Evolutionary conservation across 352 stramenopile species (phyloP).

Genomic region (Pythium brachiatum): DNA sequence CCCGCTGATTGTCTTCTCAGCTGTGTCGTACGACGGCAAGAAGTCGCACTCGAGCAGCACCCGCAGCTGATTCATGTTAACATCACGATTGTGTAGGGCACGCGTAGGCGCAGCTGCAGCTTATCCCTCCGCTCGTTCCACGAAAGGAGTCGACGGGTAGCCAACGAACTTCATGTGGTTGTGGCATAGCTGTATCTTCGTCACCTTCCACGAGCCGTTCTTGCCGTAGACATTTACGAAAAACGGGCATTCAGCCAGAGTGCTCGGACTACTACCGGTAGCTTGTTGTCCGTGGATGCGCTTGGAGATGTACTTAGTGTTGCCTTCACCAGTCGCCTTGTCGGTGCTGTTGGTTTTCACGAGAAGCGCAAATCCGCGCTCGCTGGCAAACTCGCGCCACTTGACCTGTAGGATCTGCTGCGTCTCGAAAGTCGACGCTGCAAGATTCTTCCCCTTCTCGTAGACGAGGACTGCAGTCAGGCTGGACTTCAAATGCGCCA

Average conservation of each 20-base stretch:
- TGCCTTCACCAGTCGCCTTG: constrained; percentile 5
- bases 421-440: neutral
- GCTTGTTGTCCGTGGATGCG: neutral
- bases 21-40: neutral
- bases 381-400: neutral
- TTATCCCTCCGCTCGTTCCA: neutral
- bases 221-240: constrained; percentile 16
- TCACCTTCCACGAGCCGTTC: constrained; percentile 1
- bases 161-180: constrained; percentile 6
- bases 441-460: constrained; percentile 4
- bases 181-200: constrained; percentile 3
- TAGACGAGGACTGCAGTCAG: neutral
- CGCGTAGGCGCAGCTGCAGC: neutral
- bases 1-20: neutral
- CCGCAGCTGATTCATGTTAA: neutral
- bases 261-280: neutral
- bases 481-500: too few species aligned
- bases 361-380: neutral
- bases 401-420: constrained; percentile 1
- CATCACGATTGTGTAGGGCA: neutral
- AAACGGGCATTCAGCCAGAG: constrained; percentile 5
- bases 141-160: neutral
- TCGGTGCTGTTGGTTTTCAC: neutral
- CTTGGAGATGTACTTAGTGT: constrained; percentile 11
- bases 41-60: neutral